Percentiles rank a stretch among this genome's conserved stretches.
phyloP scores from a whole-genome alignment of 768 basidiomycete species.

The Scleroderma bovista region DNA sequence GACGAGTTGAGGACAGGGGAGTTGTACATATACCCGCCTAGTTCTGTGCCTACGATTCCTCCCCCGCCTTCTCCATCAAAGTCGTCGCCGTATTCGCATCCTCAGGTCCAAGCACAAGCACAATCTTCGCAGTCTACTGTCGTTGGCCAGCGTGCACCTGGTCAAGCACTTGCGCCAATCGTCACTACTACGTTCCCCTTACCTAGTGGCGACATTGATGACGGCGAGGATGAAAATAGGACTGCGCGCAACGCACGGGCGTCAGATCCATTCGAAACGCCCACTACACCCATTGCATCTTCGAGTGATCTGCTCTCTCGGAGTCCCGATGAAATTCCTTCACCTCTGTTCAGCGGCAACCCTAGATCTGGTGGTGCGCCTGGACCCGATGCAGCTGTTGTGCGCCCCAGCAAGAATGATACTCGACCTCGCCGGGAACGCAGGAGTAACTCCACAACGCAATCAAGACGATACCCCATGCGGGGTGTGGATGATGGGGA shows the following conservation, averaged over 20 bases:
- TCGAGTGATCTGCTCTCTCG: slow-evolving; percentile 13
- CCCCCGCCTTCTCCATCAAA: slow-evolving; percentile 10
- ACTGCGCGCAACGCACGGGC: not conserved
- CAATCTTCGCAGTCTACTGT: slow-evolving; percentile 15
- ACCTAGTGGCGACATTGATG: not conserved
- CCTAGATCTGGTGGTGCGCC: not conserved
- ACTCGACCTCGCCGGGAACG: slow-evolving; percentile 24
- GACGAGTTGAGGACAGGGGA: not conserved
- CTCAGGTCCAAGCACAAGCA: slow-evolving; percentile 23
- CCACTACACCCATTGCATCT: slow-evolving; percentile 22
- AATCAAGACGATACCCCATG: slow-evolving; percentile 41
- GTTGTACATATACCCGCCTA: slow-evolving; percentile 24
- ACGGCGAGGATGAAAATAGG: not conserved
- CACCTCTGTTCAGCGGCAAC: not conserved
- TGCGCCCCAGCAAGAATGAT: slow-evolving; percentile 3
- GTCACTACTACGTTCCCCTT: slow-evolving; percentile 2
- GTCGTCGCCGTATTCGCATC: not conserved
- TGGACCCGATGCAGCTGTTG: not conserved
- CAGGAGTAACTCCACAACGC: slow-evolving; percentile 37
- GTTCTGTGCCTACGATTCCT: slow-evolving; percentile 7
- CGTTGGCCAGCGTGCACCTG: slow-evolving; percentile 21
- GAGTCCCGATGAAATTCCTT: not conserved
- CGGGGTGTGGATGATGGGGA: slow-evolving; percentile 51
- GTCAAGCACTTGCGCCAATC: slow-evolving; percentile 28
- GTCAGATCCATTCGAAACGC: slow-evolving; percentile 25